A percentile compares a stretch with the other conserved stretches of the same genome.
These are phyloP conservation scores for Xylariaceae sp. DNA, from an alignment of 2,329 filamentous ascomycete species.

Conservation along the genomic window DNA sequence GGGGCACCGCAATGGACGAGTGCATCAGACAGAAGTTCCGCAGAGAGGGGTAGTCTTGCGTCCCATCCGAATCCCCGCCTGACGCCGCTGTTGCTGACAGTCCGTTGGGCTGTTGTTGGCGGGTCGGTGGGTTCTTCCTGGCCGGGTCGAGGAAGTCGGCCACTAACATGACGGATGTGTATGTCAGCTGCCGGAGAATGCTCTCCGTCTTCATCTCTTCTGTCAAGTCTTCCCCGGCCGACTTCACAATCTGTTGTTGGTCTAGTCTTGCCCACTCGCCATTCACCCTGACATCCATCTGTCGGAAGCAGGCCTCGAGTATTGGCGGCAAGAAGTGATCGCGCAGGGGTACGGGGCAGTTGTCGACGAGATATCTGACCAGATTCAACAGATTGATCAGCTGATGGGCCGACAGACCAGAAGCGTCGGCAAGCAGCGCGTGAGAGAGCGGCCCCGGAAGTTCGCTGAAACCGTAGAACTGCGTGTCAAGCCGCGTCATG, in stretches of 20 bases:
- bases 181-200: slow-evolving; percentile 86
- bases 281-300: slow-evolving; percentile 82
- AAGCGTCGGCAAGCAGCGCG: slow-evolving; percentile 76
- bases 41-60: slow-evolving; percentile 52
- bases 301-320: slow-evolving; percentile 72
- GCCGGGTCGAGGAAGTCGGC: slow-evolving; percentile 79
- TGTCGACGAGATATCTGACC: slow-evolving; percentile 81
- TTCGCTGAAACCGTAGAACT: slow-evolving; percentile 86
- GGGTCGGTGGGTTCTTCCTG: slow-evolving; percentile 49
- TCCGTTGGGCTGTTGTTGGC: not conserved
- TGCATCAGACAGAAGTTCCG: slow-evolving; percentile 78
- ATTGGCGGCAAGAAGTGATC: slow-evolving; percentile 80
- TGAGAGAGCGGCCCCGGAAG: slow-evolving; percentile 77
- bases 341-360: slow-evolving; percentile 76
- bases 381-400: slow-evolving; percentile 89
- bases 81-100: slow-evolving; percentile 1
- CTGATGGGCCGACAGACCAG: slow-evolving; percentile 83
- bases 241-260: slow-evolving; percentile 53
- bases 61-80: slow-evolving; percentile 19
- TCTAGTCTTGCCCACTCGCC: slow-evolving; percentile 79
- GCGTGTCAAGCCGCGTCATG: slow-evolving; percentile 77
- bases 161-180: slow-evolving; percentile 87
- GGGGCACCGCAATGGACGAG: slow-evolving; percentile 73
- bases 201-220: slow-evolving; percentile 99
- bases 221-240: slow-evolving; percentile 71